Evolutionary conservation across 2,329 filamentous ascomycete genomes (phyloP).

Genomic region (Arthroderma sp.): DNA sequence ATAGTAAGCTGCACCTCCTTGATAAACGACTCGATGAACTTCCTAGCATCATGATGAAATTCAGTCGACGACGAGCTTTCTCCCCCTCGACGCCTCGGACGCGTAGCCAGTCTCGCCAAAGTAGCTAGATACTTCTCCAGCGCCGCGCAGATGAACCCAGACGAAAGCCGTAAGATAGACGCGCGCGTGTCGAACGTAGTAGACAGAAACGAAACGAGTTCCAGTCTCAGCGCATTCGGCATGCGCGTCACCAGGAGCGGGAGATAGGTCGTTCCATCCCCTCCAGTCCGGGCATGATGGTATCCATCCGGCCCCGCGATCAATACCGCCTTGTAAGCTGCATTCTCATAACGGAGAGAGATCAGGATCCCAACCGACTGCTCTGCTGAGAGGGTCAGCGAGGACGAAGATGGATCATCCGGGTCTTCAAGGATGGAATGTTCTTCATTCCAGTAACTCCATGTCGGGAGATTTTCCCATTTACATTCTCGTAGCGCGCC

Average conservation of each 20-base stretch:
- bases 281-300: neutral
- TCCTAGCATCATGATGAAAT: constrained; percentile 3
- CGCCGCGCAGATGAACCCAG: constrained; percentile 31
- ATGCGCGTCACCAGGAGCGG: constrained; percentile 40
- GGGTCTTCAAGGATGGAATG: constrained; percentile 12
- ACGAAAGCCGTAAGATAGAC: constrained; percentile 31
- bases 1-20: constrained; percentile 29
- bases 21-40: constrained; percentile 19
- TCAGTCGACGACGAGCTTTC: neutral
- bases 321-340: constrained; percentile 38
- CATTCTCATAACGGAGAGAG: constrained; percentile 37
- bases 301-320: constrained; percentile 22
- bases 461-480: constrained; percentile 28
- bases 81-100: neutral
- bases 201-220: constrained; percentile 36
- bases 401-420: constrained; percentile 19
- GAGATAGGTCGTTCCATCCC: constrained; percentile 30
- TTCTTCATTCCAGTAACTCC: constrained; percentile 19
- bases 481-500: constrained; percentile 36
- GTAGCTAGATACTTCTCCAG: constrained; percentile 28
- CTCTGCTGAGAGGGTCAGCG: constrained; percentile 12
- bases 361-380: constrained; percentile 34
- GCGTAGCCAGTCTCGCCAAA: neutral
- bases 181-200: constrained; percentile 39
- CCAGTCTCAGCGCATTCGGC: constrained; percentile 36